Conservation (phyloP, 2,329 filamentous ascomycete species). For the Nemania sp. region DNA sequence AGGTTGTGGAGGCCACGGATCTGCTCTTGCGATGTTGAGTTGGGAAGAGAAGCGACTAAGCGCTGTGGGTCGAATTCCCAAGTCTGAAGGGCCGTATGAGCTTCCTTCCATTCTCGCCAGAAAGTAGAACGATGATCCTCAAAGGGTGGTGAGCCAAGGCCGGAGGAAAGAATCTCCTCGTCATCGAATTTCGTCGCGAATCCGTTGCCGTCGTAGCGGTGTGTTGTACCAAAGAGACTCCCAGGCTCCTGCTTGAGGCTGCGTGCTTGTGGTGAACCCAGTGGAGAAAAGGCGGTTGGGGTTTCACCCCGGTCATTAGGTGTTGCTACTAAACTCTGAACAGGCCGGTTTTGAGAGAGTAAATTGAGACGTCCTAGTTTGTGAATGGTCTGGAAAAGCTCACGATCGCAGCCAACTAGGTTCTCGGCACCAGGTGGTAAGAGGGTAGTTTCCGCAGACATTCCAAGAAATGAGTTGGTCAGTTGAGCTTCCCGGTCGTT, state of each 20-base stretch:
- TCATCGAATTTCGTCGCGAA: conserved; percentile 69
- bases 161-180: conserved; percentile 62
- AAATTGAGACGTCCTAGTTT: conserved; percentile 87
- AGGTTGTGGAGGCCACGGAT: conserved; percentile 82
- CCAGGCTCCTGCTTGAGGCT: conserved; percentile 57
- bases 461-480: conserved; percentile 72
- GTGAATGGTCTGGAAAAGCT: conserved; percentile 87
- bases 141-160: conserved; percentile 57
- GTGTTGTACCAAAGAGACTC: conserved; percentile 66
- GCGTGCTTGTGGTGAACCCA: conserved; percentile 58
- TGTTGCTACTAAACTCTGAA: conserved; percentile 56
- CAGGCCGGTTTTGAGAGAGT: conserved; percentile 76
- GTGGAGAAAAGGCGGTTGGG: conserved; percentile 52
- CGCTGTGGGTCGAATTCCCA: conserved; percentile 79
- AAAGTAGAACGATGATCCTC: conserved; percentile 75
- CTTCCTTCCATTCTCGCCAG: conserved; percentile 88
- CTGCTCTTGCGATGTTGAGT: conserved; percentile 68
- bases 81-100: conserved; percentile 78
- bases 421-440: conserved; percentile 79
- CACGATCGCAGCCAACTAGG: conserved; percentile 85
- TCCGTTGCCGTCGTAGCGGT: conserved; percentile 75
- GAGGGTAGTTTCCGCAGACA: conserved; percentile 60
- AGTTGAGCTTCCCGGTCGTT: conserved; percentile 92
- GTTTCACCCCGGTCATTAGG: conserved; percentile 46
- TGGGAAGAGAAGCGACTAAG: conserved; percentile 63